Conservation (phyloP, 2,329 filamentous ascomycete species). For the Pseudogymnoascus sp. region DNA sequence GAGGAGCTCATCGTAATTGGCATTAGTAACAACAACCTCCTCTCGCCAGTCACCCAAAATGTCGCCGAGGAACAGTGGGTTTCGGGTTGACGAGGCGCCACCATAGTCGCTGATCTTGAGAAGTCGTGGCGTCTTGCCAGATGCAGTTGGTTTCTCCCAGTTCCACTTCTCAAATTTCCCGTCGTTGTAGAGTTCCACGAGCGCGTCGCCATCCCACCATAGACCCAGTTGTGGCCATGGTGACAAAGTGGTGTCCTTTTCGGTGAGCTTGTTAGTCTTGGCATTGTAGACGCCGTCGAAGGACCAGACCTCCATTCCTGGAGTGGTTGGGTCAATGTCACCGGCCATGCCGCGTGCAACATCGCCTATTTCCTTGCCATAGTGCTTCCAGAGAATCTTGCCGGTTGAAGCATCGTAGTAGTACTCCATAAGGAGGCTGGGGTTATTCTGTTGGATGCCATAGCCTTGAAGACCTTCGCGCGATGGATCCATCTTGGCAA, state of each 20-base stretch:
- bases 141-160: neutral
- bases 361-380: neutral
- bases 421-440: neutral
- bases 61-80: neutral
- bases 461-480: neutral
- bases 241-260: neutral
- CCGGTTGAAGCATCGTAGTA: neutral
- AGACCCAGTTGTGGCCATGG: neutral
- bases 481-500: constrained; percentile 2
- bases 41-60: constrained; percentile 4
- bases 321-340: neutral
- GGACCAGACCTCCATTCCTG: constrained; percentile 1
- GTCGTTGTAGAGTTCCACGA: neutral
- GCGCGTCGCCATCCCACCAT: neutral
- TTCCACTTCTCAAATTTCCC: constrained; percentile 3
- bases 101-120: neutral
- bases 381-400: neutral
- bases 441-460: neutral
- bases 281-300: neutral
- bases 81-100: neutral
- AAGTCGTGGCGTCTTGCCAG: neutral
- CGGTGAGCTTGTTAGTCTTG: neutral
- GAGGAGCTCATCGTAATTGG: neutral
- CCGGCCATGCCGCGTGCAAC: neutral
- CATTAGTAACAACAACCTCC: neutral